Conservation (phyloP, 2,329 filamentous ascomycete genomes). For the Fusarium piperis region DNA sequence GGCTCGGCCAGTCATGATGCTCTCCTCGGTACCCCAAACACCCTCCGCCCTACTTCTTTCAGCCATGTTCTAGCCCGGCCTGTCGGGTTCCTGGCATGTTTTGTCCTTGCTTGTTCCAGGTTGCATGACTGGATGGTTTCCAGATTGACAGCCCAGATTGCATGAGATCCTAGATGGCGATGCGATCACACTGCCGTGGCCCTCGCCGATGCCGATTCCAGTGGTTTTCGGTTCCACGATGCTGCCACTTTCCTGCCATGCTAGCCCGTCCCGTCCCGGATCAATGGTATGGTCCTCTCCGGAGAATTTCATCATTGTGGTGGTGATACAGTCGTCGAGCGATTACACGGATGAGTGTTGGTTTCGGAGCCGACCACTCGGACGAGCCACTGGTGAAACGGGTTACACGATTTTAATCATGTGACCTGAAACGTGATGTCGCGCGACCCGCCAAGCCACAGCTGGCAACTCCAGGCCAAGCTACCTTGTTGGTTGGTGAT, state of each 20-base stretch:
- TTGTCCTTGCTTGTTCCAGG: conserved; percentile 6
- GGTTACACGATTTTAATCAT: conserved; percentile 7
- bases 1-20: conserved; percentile 25
- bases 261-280: neutral
- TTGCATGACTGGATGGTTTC: conserved; percentile 5
- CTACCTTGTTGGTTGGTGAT: conserved; percentile 28
- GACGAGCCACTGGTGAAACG: neutral
- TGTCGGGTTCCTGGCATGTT: neutral
- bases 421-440: conserved; percentile 35
- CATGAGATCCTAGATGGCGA: conserved; percentile 32
- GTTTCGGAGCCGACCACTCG: conserved; percentile 25
- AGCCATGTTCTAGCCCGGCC: conserved; percentile 17
- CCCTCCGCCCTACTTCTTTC: conserved; percentile 13
- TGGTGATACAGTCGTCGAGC: neutral
- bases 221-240: neutral
- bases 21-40: conserved; percentile 25
- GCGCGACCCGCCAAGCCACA: conserved; percentile 2
- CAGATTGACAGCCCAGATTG: conserved; percentile 32
- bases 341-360: neutral
- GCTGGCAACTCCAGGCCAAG: conserved; percentile 29
- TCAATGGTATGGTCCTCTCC: neutral
- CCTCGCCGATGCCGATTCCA: conserved; percentile 19
- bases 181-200: conserved; percentile 20
- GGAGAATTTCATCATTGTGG: conserved; percentile 12
- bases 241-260: neutral